Conservation (phyloP, 1,139 yeast species). For the Saccharomycopsis hybrid region DNA sequence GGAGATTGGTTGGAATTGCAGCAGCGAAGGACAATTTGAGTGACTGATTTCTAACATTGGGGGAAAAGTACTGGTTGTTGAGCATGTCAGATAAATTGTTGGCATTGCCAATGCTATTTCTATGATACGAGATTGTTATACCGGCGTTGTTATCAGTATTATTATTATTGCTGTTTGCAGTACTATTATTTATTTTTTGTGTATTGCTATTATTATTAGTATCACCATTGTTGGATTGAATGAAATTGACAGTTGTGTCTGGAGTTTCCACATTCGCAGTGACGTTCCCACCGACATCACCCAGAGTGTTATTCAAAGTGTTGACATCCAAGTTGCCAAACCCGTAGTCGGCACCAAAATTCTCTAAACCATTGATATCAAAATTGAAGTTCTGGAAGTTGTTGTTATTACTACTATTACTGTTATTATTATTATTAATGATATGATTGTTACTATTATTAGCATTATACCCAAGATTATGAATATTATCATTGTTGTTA, state of each 20-base stretch:
- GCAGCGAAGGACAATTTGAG: constrained; percentile 20
- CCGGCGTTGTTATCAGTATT: too few relatives aligned
- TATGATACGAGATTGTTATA: too few relatives aligned
- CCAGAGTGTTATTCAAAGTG: neutral
- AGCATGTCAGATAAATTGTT: constrained; percentile 14
- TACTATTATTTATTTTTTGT: too few relatives aligned
- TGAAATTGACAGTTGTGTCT: neutral
- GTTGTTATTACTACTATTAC: constrained; percentile 4
- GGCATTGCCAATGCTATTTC: constrained; percentile 3
- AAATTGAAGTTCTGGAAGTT: constrained; percentile 4
- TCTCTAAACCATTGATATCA: neutral
- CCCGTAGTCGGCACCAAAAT: neutral
- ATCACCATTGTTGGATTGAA: neutral
- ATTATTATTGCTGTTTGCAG: too few relatives aligned
- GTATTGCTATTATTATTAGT: neutral
- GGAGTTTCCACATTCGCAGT: neutral
- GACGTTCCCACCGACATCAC: too few relatives aligned
- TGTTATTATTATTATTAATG: constrained; percentile 5
- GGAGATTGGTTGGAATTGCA: constrained; percentile 21
- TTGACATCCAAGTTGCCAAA: neutral
- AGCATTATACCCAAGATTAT: neutral
- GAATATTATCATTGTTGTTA: constrained; percentile 1
- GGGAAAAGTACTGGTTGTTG: constrained; percentile 27
- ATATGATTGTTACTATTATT: neutral
- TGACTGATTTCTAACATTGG: constrained; percentile 19